A percentile compares a stretch with the other conserved stretches of the same genome.
phyloP scores from a whole-genome alignment of 1,139 yeast species.

The Yamadazyma triangularis region DNA sequence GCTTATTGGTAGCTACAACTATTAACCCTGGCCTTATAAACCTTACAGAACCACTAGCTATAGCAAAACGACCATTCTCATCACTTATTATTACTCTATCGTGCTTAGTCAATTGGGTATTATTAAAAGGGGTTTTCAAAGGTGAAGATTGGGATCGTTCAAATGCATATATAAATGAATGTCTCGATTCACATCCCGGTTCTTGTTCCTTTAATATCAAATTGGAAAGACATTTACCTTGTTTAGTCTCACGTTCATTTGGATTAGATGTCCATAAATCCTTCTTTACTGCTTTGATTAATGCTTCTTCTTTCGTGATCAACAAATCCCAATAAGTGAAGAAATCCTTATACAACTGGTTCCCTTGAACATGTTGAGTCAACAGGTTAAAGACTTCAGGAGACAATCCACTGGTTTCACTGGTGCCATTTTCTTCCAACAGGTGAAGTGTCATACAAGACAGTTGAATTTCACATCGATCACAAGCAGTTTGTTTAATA shows the following conservation, averaged over 20 bases:
- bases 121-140: slow-evolving; percentile 19
- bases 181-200: slow-evolving; percentile 16
- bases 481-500: slow-evolving; percentile 56
- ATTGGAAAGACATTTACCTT: slow-evolving; percentile 57
- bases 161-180: slow-evolving; percentile 46
- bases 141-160: slow-evolving; percentile 20
- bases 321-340: slow-evolving; percentile 70
- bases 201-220: slow-evolving; percentile 33
- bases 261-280: slow-evolving; percentile 71
- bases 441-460: slow-evolving; percentile 71
- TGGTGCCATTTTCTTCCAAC: slow-evolving; percentile 52
- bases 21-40: slow-evolving; percentile 34
- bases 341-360: slow-evolving; percentile 43
- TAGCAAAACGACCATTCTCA: slow-evolving; percentile 71
- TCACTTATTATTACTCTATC: slow-evolving; percentile 74
- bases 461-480: slow-evolving; percentile 54
- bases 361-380: slow-evolving; percentile 47
- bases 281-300: slow-evolving; percentile 47
- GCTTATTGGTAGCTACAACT: slow-evolving; percentile 45
- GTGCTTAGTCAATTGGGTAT: slow-evolving; percentile 42
- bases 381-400: slow-evolving; percentile 40
- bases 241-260: slow-evolving; percentile 51
- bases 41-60: slow-evolving; percentile 59
- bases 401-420: slow-evolving; percentile 45
- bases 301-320: slow-evolving; percentile 70